Percentiles rank a stretch among this genome's conserved stretches.
Conservation (phyloP, 306 rosid species). For the Cicer yamashitae region DNA sequence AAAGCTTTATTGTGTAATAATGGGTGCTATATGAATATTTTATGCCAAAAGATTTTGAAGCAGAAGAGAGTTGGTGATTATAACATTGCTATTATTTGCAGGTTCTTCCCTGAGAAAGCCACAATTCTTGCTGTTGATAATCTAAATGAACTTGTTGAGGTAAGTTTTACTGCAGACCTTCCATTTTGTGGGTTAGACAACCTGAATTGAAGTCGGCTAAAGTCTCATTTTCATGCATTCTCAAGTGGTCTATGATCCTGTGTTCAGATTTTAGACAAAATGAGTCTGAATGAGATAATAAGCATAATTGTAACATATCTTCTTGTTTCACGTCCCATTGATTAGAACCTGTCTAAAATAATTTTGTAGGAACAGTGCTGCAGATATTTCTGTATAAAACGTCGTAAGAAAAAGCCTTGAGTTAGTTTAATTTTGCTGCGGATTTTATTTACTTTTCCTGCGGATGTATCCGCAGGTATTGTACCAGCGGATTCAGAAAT, state of each 20-base stretch:
- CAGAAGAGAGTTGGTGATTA: conserved; percentile 28
- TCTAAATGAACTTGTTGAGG: conserved; percentile 82
- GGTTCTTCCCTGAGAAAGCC: conserved; percentile 95
- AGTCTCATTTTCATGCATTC: conserved; percentile 8
- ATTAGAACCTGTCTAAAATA: background rate
- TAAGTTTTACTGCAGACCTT: conserved; percentile 45
- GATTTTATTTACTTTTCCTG: no score
- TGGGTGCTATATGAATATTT: background rate
- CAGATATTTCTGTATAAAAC: no score
- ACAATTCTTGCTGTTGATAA: conserved; percentile 66
- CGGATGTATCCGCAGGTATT: no score
- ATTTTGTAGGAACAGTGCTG: no score
- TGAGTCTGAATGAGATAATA: conserved; percentile 1
- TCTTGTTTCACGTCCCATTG: conserved; percentile 23
- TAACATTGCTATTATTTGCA: conserved; percentile 49
- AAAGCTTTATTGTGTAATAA: no score
- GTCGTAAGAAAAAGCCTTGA: no score
- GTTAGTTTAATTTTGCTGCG: no score
- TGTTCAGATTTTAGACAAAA: conserved; percentile 16
- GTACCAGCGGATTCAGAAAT: no score
- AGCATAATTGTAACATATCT: no score
- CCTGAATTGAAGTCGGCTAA: background rate
- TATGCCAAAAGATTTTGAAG: conserved; percentile 9
- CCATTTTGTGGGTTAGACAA: conserved; percentile 17
- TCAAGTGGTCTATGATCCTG: conserved; percentile 28